Percentiles rank a stretch among this genome's conserved stretches.
phyloP scores from a whole-genome alignment of 345 rosid species.

The Isatis tinctoria region DNA sequence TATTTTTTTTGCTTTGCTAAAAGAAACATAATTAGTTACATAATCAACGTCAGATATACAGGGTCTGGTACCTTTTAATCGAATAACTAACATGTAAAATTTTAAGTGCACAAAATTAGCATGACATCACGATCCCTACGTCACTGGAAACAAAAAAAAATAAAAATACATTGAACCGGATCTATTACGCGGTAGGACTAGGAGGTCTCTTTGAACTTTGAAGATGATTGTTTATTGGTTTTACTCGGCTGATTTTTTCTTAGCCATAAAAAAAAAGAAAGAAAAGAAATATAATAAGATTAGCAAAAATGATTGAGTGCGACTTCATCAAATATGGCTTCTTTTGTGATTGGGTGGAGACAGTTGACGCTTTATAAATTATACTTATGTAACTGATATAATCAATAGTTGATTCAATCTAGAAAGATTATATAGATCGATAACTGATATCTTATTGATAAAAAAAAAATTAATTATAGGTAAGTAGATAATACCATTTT shows the following conservation, averaged over 20 bases:
- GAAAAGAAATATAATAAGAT: neutral
- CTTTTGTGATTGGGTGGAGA: neutral
- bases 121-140: conserved; percentile 21
- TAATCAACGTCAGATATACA: neutral
- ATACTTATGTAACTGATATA: neutral
- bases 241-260: conserved; percentile 18
- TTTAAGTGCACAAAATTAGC: neutral
- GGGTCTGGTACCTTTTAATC: neutral
- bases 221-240: conserved; percentile 9
- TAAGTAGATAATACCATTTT: neutral
- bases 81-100: neutral
- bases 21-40: neutral
- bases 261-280: neutral
- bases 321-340: conserved; percentile 1
- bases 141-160: neutral
- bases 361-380: neutral
- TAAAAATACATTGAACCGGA: conserved; percentile 1
- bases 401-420: neutral
- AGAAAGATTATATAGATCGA: neutral
- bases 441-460: neutral
- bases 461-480: neutral
- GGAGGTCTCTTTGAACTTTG: neutral
- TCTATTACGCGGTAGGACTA: conserved; percentile 20
- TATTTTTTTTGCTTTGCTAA: neutral
- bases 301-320: neutral